Evolutionary conservation across 208 protist genomes (phyloP).

Genomic region (Acanthamoeba triangularis): DNA sequence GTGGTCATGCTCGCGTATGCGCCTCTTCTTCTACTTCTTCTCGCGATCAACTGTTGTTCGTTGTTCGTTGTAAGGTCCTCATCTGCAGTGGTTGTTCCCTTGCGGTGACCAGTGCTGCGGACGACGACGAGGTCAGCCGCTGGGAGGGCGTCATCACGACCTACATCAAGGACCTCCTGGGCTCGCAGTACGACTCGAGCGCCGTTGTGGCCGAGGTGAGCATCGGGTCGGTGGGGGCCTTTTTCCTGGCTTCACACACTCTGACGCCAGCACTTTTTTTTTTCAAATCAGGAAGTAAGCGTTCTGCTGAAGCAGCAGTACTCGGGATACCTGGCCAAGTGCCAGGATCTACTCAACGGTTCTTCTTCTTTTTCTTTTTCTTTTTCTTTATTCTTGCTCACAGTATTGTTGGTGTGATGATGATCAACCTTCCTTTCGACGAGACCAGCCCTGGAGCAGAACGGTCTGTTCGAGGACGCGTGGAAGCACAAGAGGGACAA

Average conservation of each 20-base stretch:
- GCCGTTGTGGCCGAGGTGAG: neutral
- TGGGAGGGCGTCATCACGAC: neutral
- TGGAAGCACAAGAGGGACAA: neutral
- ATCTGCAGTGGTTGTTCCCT: neutral
- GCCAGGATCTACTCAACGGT: neutral
- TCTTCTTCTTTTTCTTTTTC: neutral
- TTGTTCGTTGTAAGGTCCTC: neutral
- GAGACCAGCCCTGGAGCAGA: neutral
- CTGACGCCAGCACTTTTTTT: too few species aligned
- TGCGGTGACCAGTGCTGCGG: neutral
- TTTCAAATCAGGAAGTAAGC: neutral
- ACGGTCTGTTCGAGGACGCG: slow-evolving; percentile 22
- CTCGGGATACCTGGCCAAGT: neutral
- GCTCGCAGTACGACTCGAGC: neutral
- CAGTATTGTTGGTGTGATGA: neutral
- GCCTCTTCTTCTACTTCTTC: neutral
- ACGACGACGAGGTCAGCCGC: neutral
- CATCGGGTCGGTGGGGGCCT: too few species aligned
- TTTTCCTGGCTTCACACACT: too few species aligned
- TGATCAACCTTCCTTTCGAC: neutral
- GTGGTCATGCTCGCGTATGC: neutral
- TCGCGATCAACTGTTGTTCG: neutral
- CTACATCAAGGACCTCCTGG: neutral
- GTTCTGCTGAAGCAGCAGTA: neutral
- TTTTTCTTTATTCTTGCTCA: neutral